Evolutionary conservation across 495 filamentous ascomycete species (phyloP).

Genomic region (Tuber umbilicatum): DNA sequence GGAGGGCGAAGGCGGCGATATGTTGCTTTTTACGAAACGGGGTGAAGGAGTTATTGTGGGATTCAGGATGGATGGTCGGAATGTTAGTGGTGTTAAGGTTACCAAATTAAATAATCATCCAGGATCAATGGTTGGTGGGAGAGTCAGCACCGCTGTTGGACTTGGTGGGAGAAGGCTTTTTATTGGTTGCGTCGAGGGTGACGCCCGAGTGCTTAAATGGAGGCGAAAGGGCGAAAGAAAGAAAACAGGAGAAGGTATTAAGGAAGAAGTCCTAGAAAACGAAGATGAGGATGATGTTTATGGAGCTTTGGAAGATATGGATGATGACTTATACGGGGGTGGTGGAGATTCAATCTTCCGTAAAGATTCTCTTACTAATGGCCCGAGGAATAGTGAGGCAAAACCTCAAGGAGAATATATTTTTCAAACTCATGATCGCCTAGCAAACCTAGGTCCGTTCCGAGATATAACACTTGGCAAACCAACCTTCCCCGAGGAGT

Average conservation of each 20-base stretch:
- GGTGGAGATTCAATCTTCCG: slow-evolving; percentile 58
- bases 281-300: slow-evolving; percentile 52
- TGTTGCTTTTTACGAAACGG: slow-evolving; percentile 73
- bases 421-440: slow-evolving; percentile 68
- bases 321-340: slow-evolving; percentile 65
- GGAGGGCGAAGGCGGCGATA: slow-evolving; percentile 64
- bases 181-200: slow-evolving; percentile 73
- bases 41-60: slow-evolving; percentile 68
- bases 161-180: slow-evolving; percentile 70
- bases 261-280: slow-evolving; percentile 56
- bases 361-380: slow-evolving; percentile 31
- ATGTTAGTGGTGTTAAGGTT: slow-evolving; percentile 75
- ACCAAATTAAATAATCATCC: slow-evolving; percentile 54
- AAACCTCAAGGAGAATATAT: slow-evolving; percentile 53
- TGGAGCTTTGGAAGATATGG: slow-evolving; percentile 42
- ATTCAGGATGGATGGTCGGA: slow-evolving; percentile 86
- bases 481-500: slow-evolving; percentile 45
- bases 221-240: slow-evolving; percentile 54
- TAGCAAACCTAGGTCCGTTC: slow-evolving; percentile 72
- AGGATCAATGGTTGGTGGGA: slow-evolving; percentile 54
- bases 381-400: slow-evolving; percentile 12
- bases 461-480: slow-evolving; percentile 61
- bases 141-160: slow-evolving; percentile 61
- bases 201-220: slow-evolving; percentile 78
- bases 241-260: slow-evolving; percentile 46